Evolutionary conservation across 257 asterid species (phyloP).

Genomic region (Salvia hispanica): DNA sequence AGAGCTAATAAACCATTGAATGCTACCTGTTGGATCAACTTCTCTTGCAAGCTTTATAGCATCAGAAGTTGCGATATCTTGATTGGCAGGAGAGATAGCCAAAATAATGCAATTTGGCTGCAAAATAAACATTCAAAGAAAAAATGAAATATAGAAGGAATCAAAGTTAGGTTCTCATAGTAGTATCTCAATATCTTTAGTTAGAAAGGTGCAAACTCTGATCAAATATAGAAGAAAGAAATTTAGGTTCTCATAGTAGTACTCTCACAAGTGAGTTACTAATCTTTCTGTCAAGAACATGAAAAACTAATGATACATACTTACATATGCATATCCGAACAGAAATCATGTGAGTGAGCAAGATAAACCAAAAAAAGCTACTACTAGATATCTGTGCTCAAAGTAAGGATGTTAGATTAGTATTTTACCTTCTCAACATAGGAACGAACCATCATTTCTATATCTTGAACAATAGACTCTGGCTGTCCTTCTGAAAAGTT

Average conservation of each 20-base stretch:
- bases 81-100: slow-evolving; percentile 99
- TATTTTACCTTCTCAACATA: slow-evolving; percentile 85
- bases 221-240: not conserved
- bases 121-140: slow-evolving; percentile 24
- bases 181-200: not conserved
- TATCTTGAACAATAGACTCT: slow-evolving; percentile 86
- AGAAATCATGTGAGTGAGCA: not conserved
- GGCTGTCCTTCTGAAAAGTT: slow-evolving; percentile 83
- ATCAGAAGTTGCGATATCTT: slow-evolving; percentile 98
- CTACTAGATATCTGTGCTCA: not conserved
- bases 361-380: slow-evolving; percentile 16
- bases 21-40: slow-evolving; percentile 92
- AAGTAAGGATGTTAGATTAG: not conserved
- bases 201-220: not conserved
- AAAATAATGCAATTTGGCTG: slow-evolving; percentile 94
- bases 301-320: not conserved
- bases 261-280: not conserved
- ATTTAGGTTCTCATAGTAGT: not conserved
- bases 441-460: slow-evolving; percentile 95
- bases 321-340: no score
- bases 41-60: slow-evolving; percentile 97
- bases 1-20: slow-evolving; percentile 20
- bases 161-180: not conserved
- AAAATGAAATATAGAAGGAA: slow-evolving; percentile 1
- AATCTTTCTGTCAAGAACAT: not conserved